These are phyloP conservation scores for Fraxinus quadrangulata DNA, from an alignment of 257 asterid species.

Conservation along the genomic window DNA sequence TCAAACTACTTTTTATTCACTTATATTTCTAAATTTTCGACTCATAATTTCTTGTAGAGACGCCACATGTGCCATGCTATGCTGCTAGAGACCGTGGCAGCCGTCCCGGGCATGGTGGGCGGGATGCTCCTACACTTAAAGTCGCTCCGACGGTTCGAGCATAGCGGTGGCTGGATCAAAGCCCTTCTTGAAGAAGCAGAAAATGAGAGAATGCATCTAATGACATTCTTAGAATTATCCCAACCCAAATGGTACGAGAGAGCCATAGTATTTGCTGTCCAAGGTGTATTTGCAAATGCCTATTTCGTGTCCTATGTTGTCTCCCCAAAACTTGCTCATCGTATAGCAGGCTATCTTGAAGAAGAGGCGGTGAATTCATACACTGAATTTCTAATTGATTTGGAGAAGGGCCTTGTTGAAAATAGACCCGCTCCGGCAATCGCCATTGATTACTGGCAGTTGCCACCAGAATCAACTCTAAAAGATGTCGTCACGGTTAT, in stretches of 20 bases:
- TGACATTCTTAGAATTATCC: conserved; percentile 64
- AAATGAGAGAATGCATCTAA: conserved; percentile 73
- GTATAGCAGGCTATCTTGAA: conserved; percentile 60
- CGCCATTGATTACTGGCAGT: conserved; percentile 65
- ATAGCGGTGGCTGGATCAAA: conserved; percentile 80
- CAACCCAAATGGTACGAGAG: conserved; percentile 63
- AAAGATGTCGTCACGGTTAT: conserved; percentile 62
- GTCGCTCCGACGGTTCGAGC: conserved; percentile 66
- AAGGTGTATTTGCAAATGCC: conserved; percentile 63
- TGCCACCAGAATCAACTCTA: conserved; percentile 50
- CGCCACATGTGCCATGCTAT: conserved; percentile 75
- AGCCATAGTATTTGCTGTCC: conserved; percentile 57
- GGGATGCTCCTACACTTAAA: conserved; percentile 69
- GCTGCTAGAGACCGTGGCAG: conserved; percentile 77
- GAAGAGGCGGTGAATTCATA: conserved; percentile 74
- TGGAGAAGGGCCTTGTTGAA: conserved; percentile 56
- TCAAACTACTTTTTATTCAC: background rate
- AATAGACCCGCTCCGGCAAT: conserved; percentile 68
- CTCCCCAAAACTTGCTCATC: conserved; percentile 65
- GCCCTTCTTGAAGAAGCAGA: conserved; percentile 72
- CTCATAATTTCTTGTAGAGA: conserved; percentile 32
- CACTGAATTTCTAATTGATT: conserved; percentile 56
- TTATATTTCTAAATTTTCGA: background rate
- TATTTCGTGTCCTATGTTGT: conserved; percentile 50
- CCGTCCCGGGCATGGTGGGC: conserved; percentile 80